Conservation (phyloP, 164 flowering plant genomes). For the Nymphaea thermarum region DNA sequence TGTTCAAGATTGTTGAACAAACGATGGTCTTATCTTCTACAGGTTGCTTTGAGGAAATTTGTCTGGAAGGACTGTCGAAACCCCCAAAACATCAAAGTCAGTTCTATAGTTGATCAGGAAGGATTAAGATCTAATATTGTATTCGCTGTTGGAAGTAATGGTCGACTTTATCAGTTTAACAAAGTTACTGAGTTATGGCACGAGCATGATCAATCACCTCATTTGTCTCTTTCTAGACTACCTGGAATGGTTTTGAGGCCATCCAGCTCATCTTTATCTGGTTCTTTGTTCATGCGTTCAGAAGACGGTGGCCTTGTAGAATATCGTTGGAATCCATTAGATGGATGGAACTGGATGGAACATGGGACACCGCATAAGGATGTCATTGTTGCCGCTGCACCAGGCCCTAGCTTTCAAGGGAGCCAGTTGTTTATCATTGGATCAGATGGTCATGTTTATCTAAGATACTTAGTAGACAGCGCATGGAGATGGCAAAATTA, state of each 20-base stretch:
- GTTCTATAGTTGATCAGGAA: constrained; percentile 72
- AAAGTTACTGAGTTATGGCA: constrained; percentile 77
- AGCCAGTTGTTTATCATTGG: constrained; percentile 60
- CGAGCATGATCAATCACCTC: constrained; percentile 75
- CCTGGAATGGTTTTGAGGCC: constrained; percentile 64
- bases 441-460: constrained; percentile 69
- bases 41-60: constrained; percentile 65
- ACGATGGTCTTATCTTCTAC: not conserved
- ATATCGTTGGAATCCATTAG: constrained; percentile 56
- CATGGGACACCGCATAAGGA: constrained; percentile 61
- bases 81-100: constrained; percentile 48
- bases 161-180: constrained; percentile 78
- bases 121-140: constrained; percentile 53
- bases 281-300: constrained; percentile 77
- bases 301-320: constrained; percentile 71
- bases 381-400: constrained; percentile 49
- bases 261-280: constrained; percentile 31
- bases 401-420: constrained; percentile 66
- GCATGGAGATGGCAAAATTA: constrained; percentile 72
- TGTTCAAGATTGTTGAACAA: not conserved
- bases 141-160: constrained; percentile 58
- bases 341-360: constrained; percentile 88
- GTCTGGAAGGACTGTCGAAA: constrained; percentile 74
- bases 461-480: constrained; percentile 37
- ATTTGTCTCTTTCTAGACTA: constrained; percentile 47